phyloP scores from a whole-genome alignment of 768 basidiomycete species.

The Termitomyces sp. region DNA sequence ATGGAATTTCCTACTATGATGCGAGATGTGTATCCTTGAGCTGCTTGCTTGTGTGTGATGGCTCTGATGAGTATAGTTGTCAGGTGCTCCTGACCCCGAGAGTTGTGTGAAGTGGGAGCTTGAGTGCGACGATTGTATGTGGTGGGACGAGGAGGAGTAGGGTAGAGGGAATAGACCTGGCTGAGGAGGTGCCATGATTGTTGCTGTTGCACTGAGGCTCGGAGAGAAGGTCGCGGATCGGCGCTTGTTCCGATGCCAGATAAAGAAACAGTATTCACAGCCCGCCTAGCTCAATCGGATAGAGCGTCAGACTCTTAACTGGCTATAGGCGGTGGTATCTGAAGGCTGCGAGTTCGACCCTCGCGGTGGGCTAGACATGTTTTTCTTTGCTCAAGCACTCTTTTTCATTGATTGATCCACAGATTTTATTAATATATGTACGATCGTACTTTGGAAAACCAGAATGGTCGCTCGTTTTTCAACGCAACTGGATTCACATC shows the following conservation, averaged over 20 bases:
- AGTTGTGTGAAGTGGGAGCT: constrained; percentile 10
- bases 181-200: constrained; percentile 47
- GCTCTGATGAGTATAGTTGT: constrained; percentile 10
- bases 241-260: neutral
- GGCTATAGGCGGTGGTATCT: constrained; percentile 28
- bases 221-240: neutral
- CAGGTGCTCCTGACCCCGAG: neutral
- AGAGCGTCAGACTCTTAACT: constrained; percentile 58
- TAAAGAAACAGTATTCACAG: constrained; percentile 1
- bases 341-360: constrained; percentile 85
- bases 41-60: constrained; percentile 30
- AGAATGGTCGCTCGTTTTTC: constrained; percentile 86
- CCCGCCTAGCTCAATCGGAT: constrained; percentile 64
- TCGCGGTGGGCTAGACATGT: constrained; percentile 36
- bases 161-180: constrained; percentile 63
- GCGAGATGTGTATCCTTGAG: constrained; percentile 27
- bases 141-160: constrained; percentile 32
- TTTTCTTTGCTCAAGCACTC: neutral
- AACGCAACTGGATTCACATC: constrained; percentile 64
- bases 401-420: neutral
- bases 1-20: constrained; percentile 7
- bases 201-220: neutral
- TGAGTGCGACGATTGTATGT: constrained; percentile 15
- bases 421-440: constrained; percentile 25
- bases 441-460: constrained; percentile 88